Percentiles rank a stretch among this genome's conserved stretches.
Conservation (phyloP, 2,329 filamentous ascomycete genomes). For the Colletotrichum sp. region DNA sequence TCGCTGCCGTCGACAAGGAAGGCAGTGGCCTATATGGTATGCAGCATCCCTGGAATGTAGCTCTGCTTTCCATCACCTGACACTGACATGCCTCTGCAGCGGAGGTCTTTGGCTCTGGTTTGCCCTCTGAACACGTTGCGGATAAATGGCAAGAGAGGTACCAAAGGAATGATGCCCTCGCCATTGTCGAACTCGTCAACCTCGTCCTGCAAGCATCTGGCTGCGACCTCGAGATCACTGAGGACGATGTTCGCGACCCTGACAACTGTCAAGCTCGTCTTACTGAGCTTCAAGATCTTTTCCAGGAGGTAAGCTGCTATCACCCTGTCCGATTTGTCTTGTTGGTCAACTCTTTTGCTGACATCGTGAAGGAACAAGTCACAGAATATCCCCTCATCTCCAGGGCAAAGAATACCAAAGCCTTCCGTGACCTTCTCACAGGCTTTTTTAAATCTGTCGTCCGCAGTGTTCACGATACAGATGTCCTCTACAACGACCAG, state of each 20-base stretch:
- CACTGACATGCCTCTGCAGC: slow-evolving; percentile 43
- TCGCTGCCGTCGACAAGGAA: slow-evolving; percentile 52
- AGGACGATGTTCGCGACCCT: slow-evolving; percentile 85
- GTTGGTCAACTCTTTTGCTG: slow-evolving; percentile 24
- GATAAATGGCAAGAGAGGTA: slow-evolving; percentile 66
- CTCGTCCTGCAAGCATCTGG: slow-evolving; percentile 76
- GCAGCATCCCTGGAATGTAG: slow-evolving; percentile 25
- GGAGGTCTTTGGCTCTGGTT: slow-evolving; percentile 67
- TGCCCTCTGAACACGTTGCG: slow-evolving; percentile 60
- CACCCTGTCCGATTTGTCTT: neutral
- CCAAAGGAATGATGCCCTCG: slow-evolving; percentile 55
- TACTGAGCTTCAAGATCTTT: slow-evolving; percentile 85
- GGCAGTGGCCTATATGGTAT: slow-evolving; percentile 62
- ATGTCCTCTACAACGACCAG: slow-evolving; percentile 77
- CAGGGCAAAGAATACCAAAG: slow-evolving; percentile 74
- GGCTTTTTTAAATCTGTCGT: slow-evolving; percentile 82
- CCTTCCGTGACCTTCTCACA: slow-evolving; percentile 79
- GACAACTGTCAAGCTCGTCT: slow-evolving; percentile 84
- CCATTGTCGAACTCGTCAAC: slow-evolving; percentile 69
- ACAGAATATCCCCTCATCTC: slow-evolving; percentile 92
- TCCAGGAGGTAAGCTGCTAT: slow-evolving; percentile 68
- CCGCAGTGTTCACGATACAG: slow-evolving; percentile 80
- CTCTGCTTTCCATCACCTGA: slow-evolving; percentile 25
- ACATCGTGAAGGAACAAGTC: slow-evolving; percentile 65
- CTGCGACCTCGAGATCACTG: slow-evolving; percentile 78